Evolutionary conservation across 495 filamentous ascomycete genomes (phyloP).

Genomic region (Hypoxylon cercidicola): DNA sequence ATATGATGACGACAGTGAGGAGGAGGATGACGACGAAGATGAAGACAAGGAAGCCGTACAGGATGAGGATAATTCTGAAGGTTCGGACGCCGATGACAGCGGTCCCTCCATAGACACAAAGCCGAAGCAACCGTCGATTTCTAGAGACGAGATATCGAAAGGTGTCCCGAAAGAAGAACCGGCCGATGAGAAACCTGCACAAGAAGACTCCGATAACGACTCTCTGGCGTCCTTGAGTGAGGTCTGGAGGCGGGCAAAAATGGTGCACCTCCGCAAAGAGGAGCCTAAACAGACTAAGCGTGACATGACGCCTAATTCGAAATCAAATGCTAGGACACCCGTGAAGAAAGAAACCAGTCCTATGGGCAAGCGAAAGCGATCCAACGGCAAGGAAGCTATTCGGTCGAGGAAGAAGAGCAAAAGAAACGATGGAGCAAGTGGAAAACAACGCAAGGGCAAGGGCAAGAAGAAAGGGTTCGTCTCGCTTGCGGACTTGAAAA

Average conservation of each 20-base stretch:
- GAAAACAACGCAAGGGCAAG: conserved; percentile 51
- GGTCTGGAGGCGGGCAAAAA: conserved; percentile 10
- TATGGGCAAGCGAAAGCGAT: conserved; percentile 33
- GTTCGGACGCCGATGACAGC: background rate
- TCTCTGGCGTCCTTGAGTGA: conserved; percentile 14
- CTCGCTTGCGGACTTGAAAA: conserved; percentile 73
- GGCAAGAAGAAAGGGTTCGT: conserved; percentile 54
- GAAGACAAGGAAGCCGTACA: too few relatives aligned
- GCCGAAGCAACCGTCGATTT: background rate
- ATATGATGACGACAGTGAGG: conserved; percentile 39
- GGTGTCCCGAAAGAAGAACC: conserved; percentile 11
- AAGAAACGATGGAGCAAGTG: background rate
- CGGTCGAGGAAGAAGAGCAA: conserved; percentile 42
- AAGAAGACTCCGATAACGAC: conserved; percentile 22
- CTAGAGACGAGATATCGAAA: conserved; percentile 4
- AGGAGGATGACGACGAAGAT: background rate
- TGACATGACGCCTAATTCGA: conserved; percentile 8
- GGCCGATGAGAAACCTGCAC: background rate
- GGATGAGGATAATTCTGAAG: background rate
- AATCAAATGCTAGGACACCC: background rate
- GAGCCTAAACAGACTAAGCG: conserved; percentile 7
- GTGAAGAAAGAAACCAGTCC: conserved; percentile 4
- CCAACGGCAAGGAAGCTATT: conserved; percentile 17
- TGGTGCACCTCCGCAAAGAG: conserved; percentile 6
- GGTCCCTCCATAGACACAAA: background rate